Conservation (phyloP, 2,329 filamentous ascomycete genomes). For the Ophioceras dolichostomum region DNA sequence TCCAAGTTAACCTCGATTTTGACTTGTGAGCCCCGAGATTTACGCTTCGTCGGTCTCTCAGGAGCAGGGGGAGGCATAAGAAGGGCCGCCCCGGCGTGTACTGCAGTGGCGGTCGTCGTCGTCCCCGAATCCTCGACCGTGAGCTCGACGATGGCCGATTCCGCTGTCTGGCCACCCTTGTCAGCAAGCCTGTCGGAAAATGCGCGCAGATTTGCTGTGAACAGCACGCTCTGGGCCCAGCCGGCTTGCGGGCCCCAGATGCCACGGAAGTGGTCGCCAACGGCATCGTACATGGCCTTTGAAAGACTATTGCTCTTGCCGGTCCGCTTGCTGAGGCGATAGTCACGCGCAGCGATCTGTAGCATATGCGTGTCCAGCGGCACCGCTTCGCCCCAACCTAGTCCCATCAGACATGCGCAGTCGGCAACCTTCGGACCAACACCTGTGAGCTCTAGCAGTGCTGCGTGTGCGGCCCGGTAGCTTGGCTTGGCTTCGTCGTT, state of each 20-base stretch:
- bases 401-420: constrained; percentile 90
- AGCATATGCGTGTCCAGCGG: constrained; percentile 97
- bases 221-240: constrained; percentile 95
- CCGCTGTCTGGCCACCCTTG: too few species aligned
- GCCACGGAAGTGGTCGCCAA: constrained; percentile 78
- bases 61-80: too few species aligned
- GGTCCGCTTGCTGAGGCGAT: constrained; percentile 64
- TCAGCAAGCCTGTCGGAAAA: constrained; percentile 58
- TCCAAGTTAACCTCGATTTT: too few species aligned
- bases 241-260: constrained; percentile 91
- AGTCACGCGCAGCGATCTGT: constrained; percentile 95
- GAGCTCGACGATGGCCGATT: too few species aligned
- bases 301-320: constrained; percentile 72
- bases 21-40: too few species aligned
- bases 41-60: too few species aligned
- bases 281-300: constrained; percentile 76
- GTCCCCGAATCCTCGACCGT: too few species aligned
- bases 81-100: too few species aligned
- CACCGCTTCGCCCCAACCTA: constrained; percentile 91
- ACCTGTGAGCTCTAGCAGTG: constrained; percentile 67
- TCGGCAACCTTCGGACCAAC: constrained; percentile 96
- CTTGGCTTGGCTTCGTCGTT: not conserved
- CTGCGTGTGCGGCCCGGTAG: constrained; percentile 70
- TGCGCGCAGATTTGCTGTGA: constrained; percentile 79
- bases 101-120: too few species aligned